phyloP scores from a whole-genome alignment of 257 asterid genomes.

The Salvia splendens region DNA sequence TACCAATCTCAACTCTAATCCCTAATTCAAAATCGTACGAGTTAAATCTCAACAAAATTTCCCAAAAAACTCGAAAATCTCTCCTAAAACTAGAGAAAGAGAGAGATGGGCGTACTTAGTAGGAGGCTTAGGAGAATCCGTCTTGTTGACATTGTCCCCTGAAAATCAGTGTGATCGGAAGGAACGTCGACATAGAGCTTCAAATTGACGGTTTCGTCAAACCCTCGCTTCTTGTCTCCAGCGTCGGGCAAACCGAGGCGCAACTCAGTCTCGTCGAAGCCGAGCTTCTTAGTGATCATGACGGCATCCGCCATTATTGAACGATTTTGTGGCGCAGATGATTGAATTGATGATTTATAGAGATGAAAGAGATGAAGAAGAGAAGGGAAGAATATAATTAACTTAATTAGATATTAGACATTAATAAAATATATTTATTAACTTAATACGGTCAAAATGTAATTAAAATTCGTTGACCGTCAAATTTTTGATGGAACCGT shows the following conservation, averaged over 20 bases:
- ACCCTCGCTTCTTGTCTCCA: constrained; percentile 52
- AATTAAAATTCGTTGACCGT: too few relatives aligned
- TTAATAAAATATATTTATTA: too few relatives aligned
- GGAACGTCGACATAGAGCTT: constrained; percentile 57
- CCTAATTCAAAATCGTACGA: too few relatives aligned
- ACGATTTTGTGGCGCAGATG: not conserved
- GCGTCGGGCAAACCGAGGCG: constrained; percentile 66
- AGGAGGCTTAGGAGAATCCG: constrained; percentile 57
- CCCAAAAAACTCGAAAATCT: too few relatives aligned
- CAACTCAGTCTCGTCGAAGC: constrained; percentile 53
- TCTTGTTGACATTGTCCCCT: constrained; percentile 24
- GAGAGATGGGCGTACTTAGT: constrained; percentile 45
- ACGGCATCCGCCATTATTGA: constrained; percentile 36
- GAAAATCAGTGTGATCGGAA: constrained; percentile 28
- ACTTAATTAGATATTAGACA: too few relatives aligned
- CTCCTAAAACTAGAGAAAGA: too few relatives aligned
- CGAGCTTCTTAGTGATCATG: not conserved
- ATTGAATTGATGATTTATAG: too few relatives aligned
- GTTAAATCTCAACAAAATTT: too few relatives aligned
- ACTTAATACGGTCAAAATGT: too few relatives aligned
- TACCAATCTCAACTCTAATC: too few relatives aligned
- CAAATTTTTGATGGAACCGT: too few relatives aligned
- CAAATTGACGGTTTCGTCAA: constrained; percentile 53
- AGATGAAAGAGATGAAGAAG: not conserved
- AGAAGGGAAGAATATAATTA: not conserved